Evolutionary conservation across 306 rosid species (phyloP).

Genomic region (Potentilla sterilis): DNA sequence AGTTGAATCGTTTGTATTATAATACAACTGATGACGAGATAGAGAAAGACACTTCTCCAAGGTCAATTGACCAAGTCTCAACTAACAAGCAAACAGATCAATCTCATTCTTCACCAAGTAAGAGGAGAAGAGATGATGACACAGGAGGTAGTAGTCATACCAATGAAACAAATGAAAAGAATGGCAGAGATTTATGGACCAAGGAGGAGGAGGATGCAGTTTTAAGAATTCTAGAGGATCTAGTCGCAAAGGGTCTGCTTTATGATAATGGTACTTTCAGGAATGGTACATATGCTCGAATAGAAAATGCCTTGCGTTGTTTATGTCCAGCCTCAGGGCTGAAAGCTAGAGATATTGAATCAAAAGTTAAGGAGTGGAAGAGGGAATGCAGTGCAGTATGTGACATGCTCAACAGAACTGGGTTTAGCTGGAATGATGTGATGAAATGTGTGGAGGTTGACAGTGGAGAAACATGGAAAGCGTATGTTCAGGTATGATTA

Average conservation of each 20-base stretch:
- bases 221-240: constrained; percentile 19
- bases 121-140: constrained; percentile 2
- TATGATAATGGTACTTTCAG: constrained; percentile 7
- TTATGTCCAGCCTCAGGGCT: constrained; percentile 7
- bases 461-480: constrained; percentile 14
- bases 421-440: constrained; percentile 16
- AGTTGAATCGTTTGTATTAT: background rate
- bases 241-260: constrained; percentile 6
- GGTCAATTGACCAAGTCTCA: background rate
- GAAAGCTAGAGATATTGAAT: constrained; percentile 15
- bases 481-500: constrained; percentile 12
- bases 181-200: constrained; percentile 4
- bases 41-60: constrained; percentile 1
- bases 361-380: constrained; percentile 10
- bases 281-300: background rate
- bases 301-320: constrained; percentile 8
- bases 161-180: background rate
- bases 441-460: constrained; percentile 18
- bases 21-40: background rate
- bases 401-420: constrained; percentile 18
- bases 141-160: constrained; percentile 5
- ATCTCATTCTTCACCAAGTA: background rate
- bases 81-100: background rate
- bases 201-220: constrained; percentile 22
- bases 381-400: background rate